Evolutionary conservation across 768 basidiomycete genomes (phyloP).

Genomic region (Agaricus sinodeliciosus): DNA sequence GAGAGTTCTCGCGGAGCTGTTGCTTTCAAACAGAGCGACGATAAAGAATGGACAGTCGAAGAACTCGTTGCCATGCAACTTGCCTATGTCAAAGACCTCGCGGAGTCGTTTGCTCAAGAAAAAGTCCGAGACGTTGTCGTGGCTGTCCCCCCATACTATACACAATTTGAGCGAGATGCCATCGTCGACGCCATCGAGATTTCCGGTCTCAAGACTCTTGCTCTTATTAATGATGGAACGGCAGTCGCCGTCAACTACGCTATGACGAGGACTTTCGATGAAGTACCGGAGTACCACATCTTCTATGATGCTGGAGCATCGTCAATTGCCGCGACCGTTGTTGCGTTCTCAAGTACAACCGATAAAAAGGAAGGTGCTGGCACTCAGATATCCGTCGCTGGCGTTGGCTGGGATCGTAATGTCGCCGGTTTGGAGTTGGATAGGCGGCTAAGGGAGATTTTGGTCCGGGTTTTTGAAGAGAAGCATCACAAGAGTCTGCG

Average conservation of each 20-base stretch:
- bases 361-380: constrained; percentile 48
- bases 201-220: constrained; percentile 76
- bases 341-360: constrained; percentile 49
- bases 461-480: constrained; percentile 67
- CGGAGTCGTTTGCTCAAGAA: constrained; percentile 70
- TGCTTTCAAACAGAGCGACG: constrained; percentile 52
- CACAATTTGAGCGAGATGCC: constrained; percentile 87
- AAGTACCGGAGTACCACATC: constrained; percentile 70
- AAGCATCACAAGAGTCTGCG: constrained; percentile 64
- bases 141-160: constrained; percentile 87
- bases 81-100: constrained; percentile 82
- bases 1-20: constrained; percentile 56
- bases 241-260: constrained; percentile 98
- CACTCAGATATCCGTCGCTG: constrained; percentile 73
- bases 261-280: constrained; percentile 85
- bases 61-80: constrained; percentile 95
- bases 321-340: constrained; percentile 71
- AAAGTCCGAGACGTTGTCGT: constrained; percentile 79
- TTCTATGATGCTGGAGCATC: constrained; percentile 94
- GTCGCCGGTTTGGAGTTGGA: constrained; percentile 85
- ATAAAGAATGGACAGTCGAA: constrained; percentile 73
- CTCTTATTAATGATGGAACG: constrained; percentile 87
- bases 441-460: constrained; percentile 71
- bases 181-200: constrained; percentile 90
- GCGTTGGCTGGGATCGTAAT: constrained; percentile 73